These are phyloP conservation scores for Begonia fuchsioides DNA, from an alignment of 306 rosid species.

Conservation along the genomic window DNA sequence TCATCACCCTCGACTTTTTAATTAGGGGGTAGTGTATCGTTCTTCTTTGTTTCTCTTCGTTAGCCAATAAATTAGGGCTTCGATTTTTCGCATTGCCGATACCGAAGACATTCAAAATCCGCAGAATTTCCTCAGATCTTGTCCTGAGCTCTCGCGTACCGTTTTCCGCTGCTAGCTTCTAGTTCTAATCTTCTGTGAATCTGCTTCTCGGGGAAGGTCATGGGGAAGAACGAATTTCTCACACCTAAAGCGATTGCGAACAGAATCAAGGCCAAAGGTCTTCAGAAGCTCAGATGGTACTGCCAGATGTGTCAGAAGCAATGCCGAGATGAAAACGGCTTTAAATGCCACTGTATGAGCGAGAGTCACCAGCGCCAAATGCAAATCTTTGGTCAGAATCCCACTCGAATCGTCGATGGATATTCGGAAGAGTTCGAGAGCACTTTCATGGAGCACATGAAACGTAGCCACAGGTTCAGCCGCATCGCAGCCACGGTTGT, in stretches of 20 bases:
- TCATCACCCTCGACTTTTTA: too few relatives aligned
- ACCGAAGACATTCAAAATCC: too few relatives aligned
- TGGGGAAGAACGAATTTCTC: conserved; percentile 87
- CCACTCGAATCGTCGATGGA: conserved; percentile 56
- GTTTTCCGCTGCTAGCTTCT: too few relatives aligned
- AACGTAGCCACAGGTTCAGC: conserved; percentile 75
- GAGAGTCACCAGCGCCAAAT: conserved; percentile 94
- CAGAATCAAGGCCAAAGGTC: conserved; percentile 79
- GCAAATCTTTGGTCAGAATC: conserved; percentile 76
- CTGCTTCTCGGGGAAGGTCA: background rate
- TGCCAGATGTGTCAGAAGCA: conserved; percentile 99
- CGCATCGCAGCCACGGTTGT: conserved; percentile 89
- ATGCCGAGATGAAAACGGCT: conserved; percentile 90
- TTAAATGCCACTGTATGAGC: conserved; percentile 90
- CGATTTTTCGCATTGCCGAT: too few relatives aligned
- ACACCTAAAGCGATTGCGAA: conserved; percentile 90
- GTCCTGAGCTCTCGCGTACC: too few relatives aligned
- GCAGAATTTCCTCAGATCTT: too few relatives aligned
- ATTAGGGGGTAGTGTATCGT: too few relatives aligned
- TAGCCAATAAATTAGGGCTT: too few relatives aligned
- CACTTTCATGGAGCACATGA: conserved; percentile 65
- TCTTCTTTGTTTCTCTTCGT: too few relatives aligned
- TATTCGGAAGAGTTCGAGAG: conserved; percentile 71
- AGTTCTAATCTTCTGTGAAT: too few relatives aligned
- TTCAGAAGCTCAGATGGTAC: conserved; percentile 93